These are phyloP conservation scores for Globisporangium viniferum DNA, from an alignment of 352 stramenopile genomes.

Conservation along the genomic window DNA sequence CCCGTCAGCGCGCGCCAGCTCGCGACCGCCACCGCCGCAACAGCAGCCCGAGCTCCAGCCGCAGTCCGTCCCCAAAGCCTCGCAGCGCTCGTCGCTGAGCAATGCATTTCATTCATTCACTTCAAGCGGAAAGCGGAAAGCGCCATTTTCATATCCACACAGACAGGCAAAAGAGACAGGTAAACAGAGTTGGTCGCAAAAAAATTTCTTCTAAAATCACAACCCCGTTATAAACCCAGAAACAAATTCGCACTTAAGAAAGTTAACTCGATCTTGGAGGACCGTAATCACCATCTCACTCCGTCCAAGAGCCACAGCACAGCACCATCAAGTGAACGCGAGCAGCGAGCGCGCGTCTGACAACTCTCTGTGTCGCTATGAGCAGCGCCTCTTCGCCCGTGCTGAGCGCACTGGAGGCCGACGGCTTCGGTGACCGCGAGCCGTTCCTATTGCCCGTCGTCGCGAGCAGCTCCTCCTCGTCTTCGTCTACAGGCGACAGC, in stretches of 20 bases:
- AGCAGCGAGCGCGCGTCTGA: not conserved
- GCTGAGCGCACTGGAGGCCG: not conserved
- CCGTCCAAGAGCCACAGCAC: not conserved
- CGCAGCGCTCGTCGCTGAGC: slow-evolving; percentile 12
- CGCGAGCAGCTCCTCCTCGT: not conserved
- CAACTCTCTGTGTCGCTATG: not conserved
- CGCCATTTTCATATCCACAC: not conserved
- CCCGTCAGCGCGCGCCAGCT: slow-evolving; percentile 20
- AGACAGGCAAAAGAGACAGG: not conserved
- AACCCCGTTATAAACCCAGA: too few species aligned
- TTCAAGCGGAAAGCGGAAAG: not conserved
- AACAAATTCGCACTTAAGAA: too few species aligned
- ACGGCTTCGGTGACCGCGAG: slow-evolving; percentile 4
- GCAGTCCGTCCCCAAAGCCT: slow-evolving; percentile 19
- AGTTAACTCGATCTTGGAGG: not conserved
- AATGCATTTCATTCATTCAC: not conserved
- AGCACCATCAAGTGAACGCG: not conserved
- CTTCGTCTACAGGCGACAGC: not conserved
- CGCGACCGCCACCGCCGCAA: slow-evolving; percentile 18
- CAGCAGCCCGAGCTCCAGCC: slow-evolving; percentile 28
- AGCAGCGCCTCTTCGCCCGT: slow-evolving; percentile 1
- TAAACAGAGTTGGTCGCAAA: not conserved
- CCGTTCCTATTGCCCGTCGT: slow-evolving; percentile 5
- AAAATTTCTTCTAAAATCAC: too few species aligned
- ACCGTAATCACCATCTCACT: not conserved